Evolutionary conservation across 2,329 filamentous ascomycete genomes (phyloP), one percentile per base, ranked within the genome.

Genomic region (Fusarium tupiense): DNA sequence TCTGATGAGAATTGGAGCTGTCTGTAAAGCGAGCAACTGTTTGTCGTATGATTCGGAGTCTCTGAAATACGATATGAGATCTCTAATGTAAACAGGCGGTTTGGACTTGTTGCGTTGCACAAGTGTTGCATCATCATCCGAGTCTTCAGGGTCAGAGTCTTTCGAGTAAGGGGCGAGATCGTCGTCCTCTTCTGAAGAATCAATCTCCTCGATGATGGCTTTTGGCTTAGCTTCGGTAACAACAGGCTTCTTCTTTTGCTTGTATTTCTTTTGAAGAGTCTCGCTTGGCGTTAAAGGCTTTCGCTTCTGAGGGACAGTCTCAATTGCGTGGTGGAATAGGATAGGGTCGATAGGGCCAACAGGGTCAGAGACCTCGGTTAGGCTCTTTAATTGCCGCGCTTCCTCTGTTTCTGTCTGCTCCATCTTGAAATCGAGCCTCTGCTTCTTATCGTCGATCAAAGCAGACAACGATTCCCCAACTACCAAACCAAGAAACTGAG

Each of bases 81-180:
- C 94, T 52, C 95, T 91, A 68, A 98, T 92, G 78, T 98, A 98
- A 2, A 99, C 95, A 3, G 96, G 96, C 0, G 94, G 89, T 66
- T 90, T 93, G 29, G 92, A 90, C 77, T 96, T 98, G 82, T 96
- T 91, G 20, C 95, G 89, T 65, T 93, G 92, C 54, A 98, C 88
- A 24, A 98, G 85, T 1, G 95, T 97, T 10, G 96, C 92, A 77
- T 99, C 97, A 43, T 98, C 95, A 65, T 98, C 95, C 0, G 94
- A 96, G 80, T 99, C 96, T 80, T 97, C 94, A 0, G 91, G 89
- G 75, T 99, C 96, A 4, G 93, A 95, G 78, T 94, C 94, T 81
- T 98, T 98, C 20, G 90, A 89, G 76, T 98, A 98, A 2, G 94
- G 89, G 6, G 90, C 85, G 3, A 98, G 85, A 68, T 93, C 93